Percentiles rank a stretch among this genome's conserved stretches.
phyloP scores from a whole-genome alignment of 169 alveolate species.

The Eimeria sp. region DNA sequence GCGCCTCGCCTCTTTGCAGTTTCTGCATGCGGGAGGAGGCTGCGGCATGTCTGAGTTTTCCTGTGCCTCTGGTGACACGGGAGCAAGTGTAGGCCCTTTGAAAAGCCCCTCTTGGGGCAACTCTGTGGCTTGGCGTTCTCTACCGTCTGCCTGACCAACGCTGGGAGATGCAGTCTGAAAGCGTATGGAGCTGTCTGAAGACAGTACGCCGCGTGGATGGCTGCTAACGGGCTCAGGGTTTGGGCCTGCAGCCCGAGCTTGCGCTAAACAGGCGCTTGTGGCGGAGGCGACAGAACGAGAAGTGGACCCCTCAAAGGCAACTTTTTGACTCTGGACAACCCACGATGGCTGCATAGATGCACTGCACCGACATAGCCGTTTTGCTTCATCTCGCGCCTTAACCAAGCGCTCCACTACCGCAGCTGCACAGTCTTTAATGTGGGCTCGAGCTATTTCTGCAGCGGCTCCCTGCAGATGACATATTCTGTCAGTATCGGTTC shows the following conservation, averaged over 20 bases:
- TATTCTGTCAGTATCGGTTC: neutral
- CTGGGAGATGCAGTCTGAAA: neutral
- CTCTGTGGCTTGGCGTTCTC: neutral
- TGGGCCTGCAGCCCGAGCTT: neutral
- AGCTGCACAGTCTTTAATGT: neutral
- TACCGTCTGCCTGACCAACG: neutral
- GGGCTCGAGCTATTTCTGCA: neutral
- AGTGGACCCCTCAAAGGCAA: neutral
- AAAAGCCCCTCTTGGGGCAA: neutral
- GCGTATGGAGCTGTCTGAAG: neutral
- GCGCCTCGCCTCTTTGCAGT: neutral
- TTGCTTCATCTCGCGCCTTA: neutral
- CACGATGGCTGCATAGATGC: neutral
- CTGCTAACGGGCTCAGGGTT: neutral
- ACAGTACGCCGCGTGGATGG: neutral
- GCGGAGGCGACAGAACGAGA: neutral
- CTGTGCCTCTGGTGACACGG: neutral
- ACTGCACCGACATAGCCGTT: neutral
- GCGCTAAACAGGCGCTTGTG: constrained; percentile 4
- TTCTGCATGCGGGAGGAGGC: neutral
- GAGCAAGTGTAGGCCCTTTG: neutral
- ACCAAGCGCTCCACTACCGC: constrained; percentile 4
- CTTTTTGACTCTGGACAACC: neutral
- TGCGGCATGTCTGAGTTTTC: neutral
- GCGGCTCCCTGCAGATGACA: neutral